These are phyloP conservation scores for Candida silvatica DNA, from an alignment of 805 yeast genomes.

Conservation along the genomic window DNA sequence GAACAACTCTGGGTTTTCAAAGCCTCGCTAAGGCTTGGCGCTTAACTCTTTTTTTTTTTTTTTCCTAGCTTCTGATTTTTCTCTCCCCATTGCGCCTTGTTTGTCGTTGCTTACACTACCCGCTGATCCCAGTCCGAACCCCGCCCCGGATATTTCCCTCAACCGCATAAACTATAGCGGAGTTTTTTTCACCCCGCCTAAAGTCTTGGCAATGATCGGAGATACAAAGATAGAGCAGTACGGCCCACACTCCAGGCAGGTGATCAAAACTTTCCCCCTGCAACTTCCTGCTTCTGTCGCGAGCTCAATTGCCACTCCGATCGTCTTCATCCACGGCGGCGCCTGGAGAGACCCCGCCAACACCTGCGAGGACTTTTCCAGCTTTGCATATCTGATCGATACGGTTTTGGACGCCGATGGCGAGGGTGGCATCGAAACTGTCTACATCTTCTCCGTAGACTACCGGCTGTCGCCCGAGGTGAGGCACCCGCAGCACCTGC, in stretches of 20 bases:
- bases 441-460: constrained; percentile 37
- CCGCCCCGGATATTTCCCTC: too few relatives aligned
- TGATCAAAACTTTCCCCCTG: constrained; percentile 4
- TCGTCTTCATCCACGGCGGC: constrained; percentile 74
- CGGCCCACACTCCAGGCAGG: constrained; percentile 6
- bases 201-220: too few relatives aligned
- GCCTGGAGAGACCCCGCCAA: constrained; percentile 74
- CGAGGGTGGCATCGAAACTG: neutral
- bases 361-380: constrained; percentile 47
- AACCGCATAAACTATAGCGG: too few relatives aligned
- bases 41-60: too few relatives aligned
- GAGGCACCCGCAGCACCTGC: constrained; percentile 51
- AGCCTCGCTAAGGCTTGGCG: too few relatives aligned
- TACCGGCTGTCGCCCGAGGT: constrained; percentile 60
- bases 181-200: too few relatives aligned
- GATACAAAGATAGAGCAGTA: constrained; percentile 1
- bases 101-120: too few relatives aligned
- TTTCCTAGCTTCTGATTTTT: too few relatives aligned
- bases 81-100: too few relatives aligned
- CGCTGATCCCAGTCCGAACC: too few relatives aligned
- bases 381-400: constrained; percentile 22
- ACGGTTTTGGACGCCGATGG: neutral
- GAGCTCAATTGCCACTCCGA: neutral
- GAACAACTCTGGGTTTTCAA: too few relatives aligned
- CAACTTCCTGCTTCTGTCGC: constrained; percentile 5